Evolutionary conservation across 306 rosid species (phyloP).

Genomic region (Acmispon strigosus): DNA sequence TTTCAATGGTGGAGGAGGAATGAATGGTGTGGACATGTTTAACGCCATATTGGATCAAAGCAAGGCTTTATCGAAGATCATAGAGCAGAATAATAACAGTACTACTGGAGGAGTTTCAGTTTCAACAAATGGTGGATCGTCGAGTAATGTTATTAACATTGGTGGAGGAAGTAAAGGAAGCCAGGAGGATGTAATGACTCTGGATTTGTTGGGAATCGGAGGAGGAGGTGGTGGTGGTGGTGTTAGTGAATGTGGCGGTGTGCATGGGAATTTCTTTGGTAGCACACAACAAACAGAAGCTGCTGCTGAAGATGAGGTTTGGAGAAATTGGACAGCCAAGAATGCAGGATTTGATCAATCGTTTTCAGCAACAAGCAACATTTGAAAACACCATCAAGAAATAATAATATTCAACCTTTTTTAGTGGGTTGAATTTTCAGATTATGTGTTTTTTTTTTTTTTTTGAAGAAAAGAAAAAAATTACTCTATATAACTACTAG

Average conservation of each 20-base stretch:
- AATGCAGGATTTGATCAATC: constrained; percentile 50
- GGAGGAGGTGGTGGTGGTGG: constrained; percentile 34
- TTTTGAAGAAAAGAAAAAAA: too few relatives aligned
- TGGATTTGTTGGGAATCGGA: constrained; percentile 73
- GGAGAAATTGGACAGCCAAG: constrained; percentile 48
- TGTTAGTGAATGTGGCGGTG: neutral
- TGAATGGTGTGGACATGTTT: constrained; percentile 47
- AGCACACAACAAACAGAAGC: constrained; percentile 22
- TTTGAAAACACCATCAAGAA: constrained; percentile 6
- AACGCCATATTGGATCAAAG: constrained; percentile 49
- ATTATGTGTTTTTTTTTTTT: neutral
- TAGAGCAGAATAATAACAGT: constrained; percentile 31
- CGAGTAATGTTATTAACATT: constrained; percentile 11
- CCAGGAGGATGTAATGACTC: constrained; percentile 45
- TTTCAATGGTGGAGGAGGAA: constrained; percentile 6
- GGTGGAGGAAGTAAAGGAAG: constrained; percentile 31
- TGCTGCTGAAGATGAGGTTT: constrained; percentile 33
- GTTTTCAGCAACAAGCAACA: constrained; percentile 46
- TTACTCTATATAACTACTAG: too few relatives aligned
- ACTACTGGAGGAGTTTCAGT: constrained; percentile 11
- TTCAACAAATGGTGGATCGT: constrained; percentile 12
- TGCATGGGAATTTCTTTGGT: constrained; percentile 36
- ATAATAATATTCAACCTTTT: neutral
- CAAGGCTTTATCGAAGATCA: constrained; percentile 39
- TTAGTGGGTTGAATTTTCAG: neutral